Conservation (phyloP, 345 rosid genomes). For the Crucihimalaya himalaica region DNA sequence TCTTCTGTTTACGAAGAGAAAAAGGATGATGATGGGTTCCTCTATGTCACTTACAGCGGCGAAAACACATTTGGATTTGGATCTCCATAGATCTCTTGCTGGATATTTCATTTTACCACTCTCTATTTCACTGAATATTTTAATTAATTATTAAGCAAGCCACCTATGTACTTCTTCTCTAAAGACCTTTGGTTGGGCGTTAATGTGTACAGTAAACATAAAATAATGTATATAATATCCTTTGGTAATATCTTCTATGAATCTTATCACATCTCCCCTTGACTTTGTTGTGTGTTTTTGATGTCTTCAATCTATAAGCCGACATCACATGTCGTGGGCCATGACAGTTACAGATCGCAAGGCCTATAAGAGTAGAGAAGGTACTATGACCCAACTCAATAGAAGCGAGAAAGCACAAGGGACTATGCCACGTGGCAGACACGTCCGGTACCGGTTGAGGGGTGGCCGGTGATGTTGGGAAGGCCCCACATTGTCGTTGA, state of each 20-base stretch:
- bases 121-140: slow-evolving; percentile 16
- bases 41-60: slow-evolving; percentile 84
- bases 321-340: slow-evolving; percentile 21
- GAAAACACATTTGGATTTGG: slow-evolving; percentile 76
- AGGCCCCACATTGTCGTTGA: slow-evolving; percentile 38
- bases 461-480: slow-evolving; percentile 17
- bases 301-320: slow-evolving; percentile 13
- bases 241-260: background rate
- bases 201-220: slow-evolving; percentile 34
- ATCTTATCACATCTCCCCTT: background rate
- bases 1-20: slow-evolving; percentile 80
- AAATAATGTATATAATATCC: slow-evolving; percentile 29
- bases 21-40: slow-evolving; percentile 87
- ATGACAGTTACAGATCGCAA: background rate
- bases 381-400: background rate
- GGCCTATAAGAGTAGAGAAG: background rate
- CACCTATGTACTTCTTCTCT: slow-evolving; percentile 18
- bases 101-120: background rate
- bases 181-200: slow-evolving; percentile 19
- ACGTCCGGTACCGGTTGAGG: slow-evolving; percentile 14
- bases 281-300: background rate
- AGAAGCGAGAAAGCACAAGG: background rate
- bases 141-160: slow-evolving; percentile 19
- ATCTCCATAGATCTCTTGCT: slow-evolving; percentile 32
- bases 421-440: slow-evolving; percentile 28